Evolutionary conservation across 805 yeast species (phyloP), one percentile per base, ranked within the genome.

Genomic region (Kodamaea neixiangensis): DNA sequence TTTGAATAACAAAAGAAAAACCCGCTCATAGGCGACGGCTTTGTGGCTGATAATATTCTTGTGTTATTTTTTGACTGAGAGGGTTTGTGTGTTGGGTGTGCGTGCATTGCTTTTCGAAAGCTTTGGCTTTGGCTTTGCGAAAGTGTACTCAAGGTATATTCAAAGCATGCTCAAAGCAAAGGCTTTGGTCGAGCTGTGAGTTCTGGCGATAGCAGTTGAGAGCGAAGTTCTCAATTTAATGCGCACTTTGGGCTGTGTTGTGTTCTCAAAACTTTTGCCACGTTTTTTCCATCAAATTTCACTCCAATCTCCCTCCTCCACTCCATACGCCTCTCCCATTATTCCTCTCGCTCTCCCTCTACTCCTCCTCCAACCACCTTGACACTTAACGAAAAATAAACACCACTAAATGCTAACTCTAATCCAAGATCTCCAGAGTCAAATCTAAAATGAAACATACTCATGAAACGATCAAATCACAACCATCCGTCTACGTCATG

Each of bases 1-100:
- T 42, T 42, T 18, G 29, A 42, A 42, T 21, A 42, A 21, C 34
- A 42, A 42, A 42, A 42, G 29, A 33, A 42, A 29, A 42, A 42
- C 17, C 21, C 45, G 18, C 35, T 42, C 35, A 21, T 42, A 42
- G 45, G 31, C 45, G 45, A 37, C 41, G 41, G 41, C 13, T 37
- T 37, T 37, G 41, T 37, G 41, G 22, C 21, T 15, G 13, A 37
- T 3, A 37, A 37, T 37, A 37, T 15, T 17, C n/a, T 17, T 14
- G 21, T 17, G 19, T 17, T 37, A 37, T 37, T 37, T 37, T 37
- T 7, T 37, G 9, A 13, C 21, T 3, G 3, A 13, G 21, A 17
- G 41, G 21, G 41, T 37, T 37, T 17, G 37, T 15, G 41, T 37
- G 41, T 14, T 37, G 41, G 41, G 41, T 37, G 41, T 37, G 41